Conservation (phyloP, 768 basidiomycete species). For the Suillus decipiens region DNA sequence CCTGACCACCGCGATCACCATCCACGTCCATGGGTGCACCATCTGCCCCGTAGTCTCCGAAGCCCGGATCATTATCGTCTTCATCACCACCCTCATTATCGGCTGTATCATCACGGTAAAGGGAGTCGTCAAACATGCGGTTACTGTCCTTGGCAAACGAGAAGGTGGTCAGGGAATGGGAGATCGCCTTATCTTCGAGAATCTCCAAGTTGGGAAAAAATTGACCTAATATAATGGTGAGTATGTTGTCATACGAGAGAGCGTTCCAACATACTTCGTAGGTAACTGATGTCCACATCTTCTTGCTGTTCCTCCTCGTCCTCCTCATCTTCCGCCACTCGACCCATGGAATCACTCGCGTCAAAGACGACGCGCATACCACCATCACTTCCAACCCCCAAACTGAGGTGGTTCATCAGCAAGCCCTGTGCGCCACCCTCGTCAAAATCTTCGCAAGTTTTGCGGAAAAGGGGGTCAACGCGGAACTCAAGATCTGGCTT, state of each 20-base stretch:
- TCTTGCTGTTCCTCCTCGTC: conserved; percentile 68
- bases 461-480: conserved; percentile 96
- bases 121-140: conserved; percentile 62
- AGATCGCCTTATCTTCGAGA: conserved; percentile 72
- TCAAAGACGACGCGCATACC: conserved; percentile 93
- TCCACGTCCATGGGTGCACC: conserved; percentile 42
- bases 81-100: conserved; percentile 37
- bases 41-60: conserved; percentile 23
- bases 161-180: conserved; percentile 79
- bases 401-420: conserved; percentile 91
- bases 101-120: conserved; percentile 57
- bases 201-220: conserved; percentile 72
- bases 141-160: conserved; percentile 70
- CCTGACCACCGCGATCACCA: conserved; percentile 43
- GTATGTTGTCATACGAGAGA: conserved; percentile 4
- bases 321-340: conserved; percentile 70
- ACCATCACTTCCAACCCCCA: conserved; percentile 78
- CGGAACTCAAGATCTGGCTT: conserved; percentile 94
- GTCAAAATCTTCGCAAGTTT: conserved; percentile 98
- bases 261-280: conserved; percentile 52
- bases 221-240: conserved; percentile 43
- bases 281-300: conserved; percentile 60
- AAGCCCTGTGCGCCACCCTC: conserved; percentile 96
- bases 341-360: conserved; percentile 87
- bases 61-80: conserved; percentile 28